Conservation (phyloP, 2,329 filamentous ascomycete species). For the Colletotrichum tabaci region DNA sequence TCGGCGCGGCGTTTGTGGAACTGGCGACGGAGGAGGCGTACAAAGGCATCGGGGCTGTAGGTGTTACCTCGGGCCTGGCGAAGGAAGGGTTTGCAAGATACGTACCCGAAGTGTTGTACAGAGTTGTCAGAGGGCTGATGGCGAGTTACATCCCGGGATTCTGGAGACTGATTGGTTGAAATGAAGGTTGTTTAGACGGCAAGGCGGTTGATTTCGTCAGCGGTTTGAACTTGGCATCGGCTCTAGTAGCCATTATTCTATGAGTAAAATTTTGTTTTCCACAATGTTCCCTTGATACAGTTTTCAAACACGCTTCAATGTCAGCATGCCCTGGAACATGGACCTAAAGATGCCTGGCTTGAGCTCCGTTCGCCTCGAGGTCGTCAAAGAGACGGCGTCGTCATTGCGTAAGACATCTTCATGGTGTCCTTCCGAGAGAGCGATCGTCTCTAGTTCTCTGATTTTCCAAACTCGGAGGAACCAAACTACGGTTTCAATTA, state of each 20-base stretch:
- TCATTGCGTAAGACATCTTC: constrained; percentile 17
- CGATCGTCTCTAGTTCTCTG: constrained; percentile 31
- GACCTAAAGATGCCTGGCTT: constrained; percentile 4
- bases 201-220: too few relatives aligned
- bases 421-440: constrained; percentile 16
- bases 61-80: constrained; percentile 15
- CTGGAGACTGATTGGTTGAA: constrained; percentile 14
- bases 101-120: neutral
- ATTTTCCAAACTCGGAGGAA: constrained; percentile 43
- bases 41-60: neutral
- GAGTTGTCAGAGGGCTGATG: constrained; percentile 23
- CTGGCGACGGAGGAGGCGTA: constrained; percentile 21
- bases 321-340: constrained; percentile 10
- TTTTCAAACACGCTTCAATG: constrained; percentile 21
- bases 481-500: constrained; percentile 31
- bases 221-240: neutral
- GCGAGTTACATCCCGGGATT: constrained; percentile 32
- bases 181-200: too few relatives aligned
- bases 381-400: constrained; percentile 20
- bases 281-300: accelerated
- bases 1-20: constrained; percentile 35
- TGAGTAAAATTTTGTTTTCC: accelerated
- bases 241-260: neutral
- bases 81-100: constrained; percentile 22
- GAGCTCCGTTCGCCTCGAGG: constrained; percentile 20